These are phyloP conservation scores for Brassica carinata DNA, from an alignment of 345 rosid genomes.

Conservation along the genomic window DNA sequence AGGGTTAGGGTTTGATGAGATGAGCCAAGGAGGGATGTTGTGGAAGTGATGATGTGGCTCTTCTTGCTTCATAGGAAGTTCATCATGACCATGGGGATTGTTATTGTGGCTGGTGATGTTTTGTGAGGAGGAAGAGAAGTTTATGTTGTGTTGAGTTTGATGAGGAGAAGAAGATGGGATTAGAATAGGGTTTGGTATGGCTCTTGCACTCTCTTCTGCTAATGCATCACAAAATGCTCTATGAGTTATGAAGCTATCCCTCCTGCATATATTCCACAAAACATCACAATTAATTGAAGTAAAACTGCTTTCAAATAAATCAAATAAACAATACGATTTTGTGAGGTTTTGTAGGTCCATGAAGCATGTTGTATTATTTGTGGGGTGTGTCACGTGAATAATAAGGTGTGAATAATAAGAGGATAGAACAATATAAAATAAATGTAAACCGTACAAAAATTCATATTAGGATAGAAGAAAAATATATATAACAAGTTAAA, in stretches of 20 bases:
- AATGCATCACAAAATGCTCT: constrained; percentile 91
- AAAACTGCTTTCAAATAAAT: background rate
- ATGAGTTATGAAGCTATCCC: constrained; percentile 94
- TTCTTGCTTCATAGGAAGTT: constrained; percentile 51
- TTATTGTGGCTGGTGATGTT: constrained; percentile 20
- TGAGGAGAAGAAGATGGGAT: constrained; percentile 35
- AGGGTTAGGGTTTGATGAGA: constrained; percentile 56
- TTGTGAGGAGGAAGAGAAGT: constrained; percentile 22
- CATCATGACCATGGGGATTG: constrained; percentile 34
- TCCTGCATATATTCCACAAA: constrained; percentile 46
- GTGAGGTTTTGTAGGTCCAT: constrained; percentile 28
- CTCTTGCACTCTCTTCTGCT: constrained; percentile 76
- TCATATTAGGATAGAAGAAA: background rate
- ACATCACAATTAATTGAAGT: background rate
- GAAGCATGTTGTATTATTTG: constrained; percentile 32
- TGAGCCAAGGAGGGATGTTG: constrained; percentile 44
- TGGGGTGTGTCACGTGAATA: constrained; percentile 43
- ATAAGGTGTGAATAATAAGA: constrained; percentile 40
- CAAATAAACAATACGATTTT: constrained; percentile 7
- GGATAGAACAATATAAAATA: constrained; percentile 24
- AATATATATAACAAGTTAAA: background rate
- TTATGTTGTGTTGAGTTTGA: constrained; percentile 24
- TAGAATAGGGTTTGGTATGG: constrained; percentile 46
- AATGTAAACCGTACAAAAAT: constrained; percentile 20
- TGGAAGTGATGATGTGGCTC: constrained; percentile 45